These are phyloP conservation scores for Umbelopsis sp. DNA, from an alignment of 371 early-diverging fungal genomes.

Conservation along the genomic window DNA sequence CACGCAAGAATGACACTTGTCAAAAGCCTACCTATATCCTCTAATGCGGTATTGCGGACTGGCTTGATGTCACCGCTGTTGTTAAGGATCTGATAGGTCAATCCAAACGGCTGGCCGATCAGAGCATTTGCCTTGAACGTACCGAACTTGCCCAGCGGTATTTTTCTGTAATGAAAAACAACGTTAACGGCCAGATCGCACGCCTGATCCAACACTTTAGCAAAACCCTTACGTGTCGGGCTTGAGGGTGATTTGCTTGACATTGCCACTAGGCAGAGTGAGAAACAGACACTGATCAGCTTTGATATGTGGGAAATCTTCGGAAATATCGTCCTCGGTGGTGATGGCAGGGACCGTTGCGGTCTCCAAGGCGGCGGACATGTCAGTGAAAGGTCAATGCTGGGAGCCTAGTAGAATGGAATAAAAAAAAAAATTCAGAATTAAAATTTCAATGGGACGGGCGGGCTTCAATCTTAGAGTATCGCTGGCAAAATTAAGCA, in stretches of 20 bases:
- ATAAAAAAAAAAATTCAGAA: not conserved
- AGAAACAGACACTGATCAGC: constrained; percentile 73
- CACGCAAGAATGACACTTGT: too few species aligned
- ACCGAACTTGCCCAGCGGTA: constrained; percentile 94
- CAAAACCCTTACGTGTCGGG: constrained; percentile 59
- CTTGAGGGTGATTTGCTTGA: constrained; percentile 76
- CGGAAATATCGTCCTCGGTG: constrained; percentile 29
- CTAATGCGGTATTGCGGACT: constrained; percentile 39
- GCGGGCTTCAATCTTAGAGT: too few species aligned
- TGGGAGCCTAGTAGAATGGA: not conserved
- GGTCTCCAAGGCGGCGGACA: not conserved
- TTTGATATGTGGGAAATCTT: constrained; percentile 50
- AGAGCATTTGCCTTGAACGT: constrained; percentile 75
- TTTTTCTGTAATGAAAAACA: constrained; percentile 39
- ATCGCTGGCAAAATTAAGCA: too few species aligned
- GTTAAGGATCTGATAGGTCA: constrained; percentile 83
- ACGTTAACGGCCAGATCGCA: not conserved
- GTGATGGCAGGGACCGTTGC: constrained; percentile 27
- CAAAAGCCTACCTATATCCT: constrained; percentile 44
- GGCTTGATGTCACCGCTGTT: constrained; percentile 53
- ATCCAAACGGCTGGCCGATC: constrained; percentile 82
- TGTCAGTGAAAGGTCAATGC: not conserved
- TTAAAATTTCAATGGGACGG: not conserved
- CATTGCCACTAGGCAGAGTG: constrained; percentile 84
- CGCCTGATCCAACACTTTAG: not conserved